Conservation (phyloP, 2,329 filamentous ascomycete genomes). For the Zarea fungicola region DNA sequence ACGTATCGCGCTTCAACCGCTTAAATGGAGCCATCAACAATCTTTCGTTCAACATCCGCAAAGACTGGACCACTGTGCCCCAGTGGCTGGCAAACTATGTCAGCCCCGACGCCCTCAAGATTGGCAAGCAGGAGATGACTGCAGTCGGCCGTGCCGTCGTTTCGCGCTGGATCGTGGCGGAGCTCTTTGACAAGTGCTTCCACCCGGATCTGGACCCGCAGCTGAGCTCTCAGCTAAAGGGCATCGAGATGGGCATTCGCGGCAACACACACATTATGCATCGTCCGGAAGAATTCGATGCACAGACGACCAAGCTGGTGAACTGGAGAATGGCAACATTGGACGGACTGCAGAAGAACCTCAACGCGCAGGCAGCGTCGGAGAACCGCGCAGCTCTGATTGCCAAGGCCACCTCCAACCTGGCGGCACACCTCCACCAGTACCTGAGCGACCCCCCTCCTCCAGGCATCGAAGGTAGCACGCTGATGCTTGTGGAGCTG, state of each 20-base stretch:
- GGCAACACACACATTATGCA: constrained; percentile 66
- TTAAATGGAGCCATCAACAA: constrained; percentile 93
- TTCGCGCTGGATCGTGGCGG: constrained; percentile 82
- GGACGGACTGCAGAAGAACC: constrained; percentile 72
- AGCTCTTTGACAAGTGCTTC: constrained; percentile 88
- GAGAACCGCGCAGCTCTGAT: constrained; percentile 66
- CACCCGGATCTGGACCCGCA: constrained; percentile 77
- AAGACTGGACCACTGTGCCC: constrained; percentile 83
- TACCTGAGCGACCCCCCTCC: constrained; percentile 73
- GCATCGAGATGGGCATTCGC: constrained; percentile 82
- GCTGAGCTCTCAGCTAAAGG: constrained; percentile 74
- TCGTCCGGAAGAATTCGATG: constrained; percentile 84
- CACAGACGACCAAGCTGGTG: constrained; percentile 78
- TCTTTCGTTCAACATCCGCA: constrained; percentile 90
- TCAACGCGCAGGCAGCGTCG: constrained; percentile 60
- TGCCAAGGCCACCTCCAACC: constrained; percentile 60
- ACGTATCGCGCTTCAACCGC: constrained; percentile 79
- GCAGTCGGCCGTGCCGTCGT: constrained; percentile 87
- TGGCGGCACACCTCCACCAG: constrained; percentile 65
- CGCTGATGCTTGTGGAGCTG: constrained; percentile 88
- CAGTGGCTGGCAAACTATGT: constrained; percentile 74
- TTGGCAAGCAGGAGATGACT: constrained; percentile 96
- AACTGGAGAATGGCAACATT: constrained; percentile 92
- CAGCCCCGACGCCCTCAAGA: constrained; percentile 77
- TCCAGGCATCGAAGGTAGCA: constrained; percentile 77